These are phyloP conservation scores for Cercospora sojina DNA, from an alignment of 2,329 filamentous ascomycete genomes.

Conservation along the genomic window DNA sequence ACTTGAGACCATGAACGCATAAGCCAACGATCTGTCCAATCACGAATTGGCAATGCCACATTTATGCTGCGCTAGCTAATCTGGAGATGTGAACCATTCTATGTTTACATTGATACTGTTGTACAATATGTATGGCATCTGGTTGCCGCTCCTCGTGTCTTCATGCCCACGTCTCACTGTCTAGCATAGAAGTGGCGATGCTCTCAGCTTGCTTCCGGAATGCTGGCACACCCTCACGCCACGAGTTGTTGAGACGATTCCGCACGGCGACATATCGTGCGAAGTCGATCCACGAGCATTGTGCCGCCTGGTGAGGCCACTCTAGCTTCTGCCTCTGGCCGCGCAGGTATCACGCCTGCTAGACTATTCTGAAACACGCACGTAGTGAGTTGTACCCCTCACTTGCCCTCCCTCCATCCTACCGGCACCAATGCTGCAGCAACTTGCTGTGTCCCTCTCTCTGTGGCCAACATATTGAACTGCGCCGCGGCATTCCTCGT, in stretches of 20 bases:
- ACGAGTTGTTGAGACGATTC: neutral
- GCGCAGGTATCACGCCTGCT: neutral
- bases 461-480: slow-evolving; percentile 93
- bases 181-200: neutral
- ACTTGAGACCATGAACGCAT: neutral
- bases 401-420: slow-evolving; percentile 67
- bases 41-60: neutral
- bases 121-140: neutral
- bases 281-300: neutral
- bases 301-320: neutral
- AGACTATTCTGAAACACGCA: neutral
- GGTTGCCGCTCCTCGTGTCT: neutral
- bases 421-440: slow-evolving; percentile 85
- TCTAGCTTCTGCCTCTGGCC: neutral
- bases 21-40: slow-evolving; percentile 11
- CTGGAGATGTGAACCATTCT: neutral
- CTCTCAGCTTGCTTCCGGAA: neutral
- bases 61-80: neutral
- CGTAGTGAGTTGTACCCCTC: slow-evolving; percentile 8
- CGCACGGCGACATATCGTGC: neutral
- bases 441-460: slow-evolving; percentile 79
- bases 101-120: neutral
- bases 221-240: neutral
- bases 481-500: slow-evolving; percentile 91
- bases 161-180: neutral